Evolutionary conservation across 2,329 filamentous ascomycete genomes (phyloP).

Genomic region (Cryphonectria parasitica): DNA sequence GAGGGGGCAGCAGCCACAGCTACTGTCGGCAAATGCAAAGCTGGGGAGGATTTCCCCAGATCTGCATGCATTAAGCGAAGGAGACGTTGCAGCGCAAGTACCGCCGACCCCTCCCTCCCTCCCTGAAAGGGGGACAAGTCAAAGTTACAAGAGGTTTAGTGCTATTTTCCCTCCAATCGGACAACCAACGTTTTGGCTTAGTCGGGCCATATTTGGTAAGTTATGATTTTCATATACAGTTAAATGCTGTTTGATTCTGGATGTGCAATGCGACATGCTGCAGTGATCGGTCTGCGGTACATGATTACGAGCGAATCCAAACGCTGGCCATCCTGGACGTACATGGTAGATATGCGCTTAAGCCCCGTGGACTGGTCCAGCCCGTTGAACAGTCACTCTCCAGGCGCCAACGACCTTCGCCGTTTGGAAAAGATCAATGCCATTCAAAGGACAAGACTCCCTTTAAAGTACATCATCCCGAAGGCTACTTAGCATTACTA

Average conservation of each 20-base stretch:
- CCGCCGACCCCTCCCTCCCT: no score
- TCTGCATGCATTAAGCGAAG: neutral
- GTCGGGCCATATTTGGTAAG: neutral
- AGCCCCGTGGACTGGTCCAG: neutral
- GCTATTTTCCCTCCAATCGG: conserved; percentile 11
- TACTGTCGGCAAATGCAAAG: neutral
- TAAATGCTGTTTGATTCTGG: neutral
- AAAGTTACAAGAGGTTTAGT: neutral
- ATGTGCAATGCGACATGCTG: neutral
- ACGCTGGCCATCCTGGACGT: neutral
- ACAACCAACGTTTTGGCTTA: neutral
- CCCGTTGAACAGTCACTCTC: neutral
- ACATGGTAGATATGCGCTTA: neutral
- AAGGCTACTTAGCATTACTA: neutral
- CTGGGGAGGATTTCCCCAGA: neutral
- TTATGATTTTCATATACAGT: neutral
- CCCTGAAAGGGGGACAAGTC: neutral
- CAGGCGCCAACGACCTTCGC: neutral
- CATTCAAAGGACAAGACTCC: neutral
- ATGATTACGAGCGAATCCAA: neutral
- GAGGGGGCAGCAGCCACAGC: neutral
- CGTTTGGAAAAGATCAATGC: neutral
- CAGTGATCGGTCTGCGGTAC: neutral
- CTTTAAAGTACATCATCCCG: neutral
- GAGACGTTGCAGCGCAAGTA: neutral